Conservation (phyloP, 805 yeast species). For the Starmera quercuum region DNA sequence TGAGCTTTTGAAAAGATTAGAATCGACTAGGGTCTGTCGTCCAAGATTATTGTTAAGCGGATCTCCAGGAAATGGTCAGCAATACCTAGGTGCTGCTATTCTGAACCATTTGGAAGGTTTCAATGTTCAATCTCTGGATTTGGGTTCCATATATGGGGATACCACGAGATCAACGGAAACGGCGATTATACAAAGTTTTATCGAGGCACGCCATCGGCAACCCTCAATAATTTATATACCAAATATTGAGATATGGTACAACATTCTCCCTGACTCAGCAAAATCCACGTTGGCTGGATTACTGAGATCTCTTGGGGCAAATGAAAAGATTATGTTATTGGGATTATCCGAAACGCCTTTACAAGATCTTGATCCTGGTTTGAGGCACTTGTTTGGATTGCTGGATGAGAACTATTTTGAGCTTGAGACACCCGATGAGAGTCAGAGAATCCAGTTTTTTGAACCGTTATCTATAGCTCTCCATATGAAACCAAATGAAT, state of each 20-base stretch:
- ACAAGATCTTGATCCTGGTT: conserved; percentile 35
- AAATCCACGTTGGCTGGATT: conserved; percentile 65
- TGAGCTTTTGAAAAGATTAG: conserved; percentile 44
- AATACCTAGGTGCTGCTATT: conserved; percentile 75
- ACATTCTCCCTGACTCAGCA: conserved; percentile 60
- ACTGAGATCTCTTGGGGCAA: conserved; percentile 57
- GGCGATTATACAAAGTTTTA: conserved; percentile 70
- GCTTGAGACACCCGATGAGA: conserved; percentile 32
- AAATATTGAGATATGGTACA: conserved; percentile 69
- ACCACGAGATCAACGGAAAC: conserved; percentile 78
- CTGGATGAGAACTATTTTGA: conserved; percentile 39
- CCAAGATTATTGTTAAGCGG: conserved; percentile 80
- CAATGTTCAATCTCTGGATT: conserved; percentile 79
- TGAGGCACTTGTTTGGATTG: conserved; percentile 52
- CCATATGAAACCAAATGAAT: conserved; percentile 61
- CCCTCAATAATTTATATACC: conserved; percentile 86
- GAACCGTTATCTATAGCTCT: conserved; percentile 45
- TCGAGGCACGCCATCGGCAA: conserved; percentile 83
- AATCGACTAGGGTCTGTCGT: conserved; percentile 59
- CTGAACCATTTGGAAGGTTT: conserved; percentile 81
- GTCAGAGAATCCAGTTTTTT: conserved; percentile 54
- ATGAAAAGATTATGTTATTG: conserved; percentile 66
- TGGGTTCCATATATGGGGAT: conserved; percentile 71
- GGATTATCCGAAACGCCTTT: conserved; percentile 55
- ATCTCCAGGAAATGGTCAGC: conserved; percentile 75